Percentiles rank a stretch among this genome's conserved stretches.
Conservation (phyloP, 2,329 filamentous ascomycete genomes). For the Reticulascus tulasneorum region DNA sequence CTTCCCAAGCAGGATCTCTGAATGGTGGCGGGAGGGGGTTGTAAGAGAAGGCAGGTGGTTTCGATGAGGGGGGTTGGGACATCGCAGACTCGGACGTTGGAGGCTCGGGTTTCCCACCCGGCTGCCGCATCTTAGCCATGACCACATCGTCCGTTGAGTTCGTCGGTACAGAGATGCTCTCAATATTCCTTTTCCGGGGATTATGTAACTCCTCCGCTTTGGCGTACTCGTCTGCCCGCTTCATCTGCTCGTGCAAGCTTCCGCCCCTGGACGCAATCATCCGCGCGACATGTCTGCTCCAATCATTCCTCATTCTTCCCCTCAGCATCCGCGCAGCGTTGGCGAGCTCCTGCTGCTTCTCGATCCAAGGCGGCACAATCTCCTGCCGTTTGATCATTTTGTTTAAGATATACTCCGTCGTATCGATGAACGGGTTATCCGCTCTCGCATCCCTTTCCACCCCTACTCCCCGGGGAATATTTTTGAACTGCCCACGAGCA, state of each 20-base stretch:
- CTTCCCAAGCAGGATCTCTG: slow-evolving; percentile 73
- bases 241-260: slow-evolving; percentile 67
- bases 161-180: slow-evolving; percentile 43
- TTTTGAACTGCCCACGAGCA: slow-evolving; percentile 79
- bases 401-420: slow-evolving; percentile 97
- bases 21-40: slow-evolving; percentile 56
- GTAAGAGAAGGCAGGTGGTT: background rate
- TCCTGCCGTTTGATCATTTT: slow-evolving; percentile 97
- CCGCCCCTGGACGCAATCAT: slow-evolving; percentile 77
- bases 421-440: slow-evolving; percentile 87
- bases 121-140: slow-evolving; percentile 41
- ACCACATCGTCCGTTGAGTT: slow-evolving; percentile 45
- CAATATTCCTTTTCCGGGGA: slow-evolving; percentile 44
- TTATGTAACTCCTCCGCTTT: slow-evolving; percentile 67
- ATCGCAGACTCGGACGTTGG: background rate
- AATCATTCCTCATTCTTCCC: slow-evolving; percentile 70
- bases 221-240: slow-evolving; percentile 68
- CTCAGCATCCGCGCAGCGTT: slow-evolving; percentile 69
- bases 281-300: slow-evolving; percentile 77
- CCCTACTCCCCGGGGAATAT: slow-evolving; percentile 75
- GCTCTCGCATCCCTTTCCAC: slow-evolving; percentile 79
- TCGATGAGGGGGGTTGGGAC: slow-evolving; percentile 1
- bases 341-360: slow-evolving; percentile 90
- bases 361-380: slow-evolving; percentile 95
- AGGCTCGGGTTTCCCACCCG: no score